Evolutionary conservation across 805 yeast genomes (phyloP), one percentile per base, ranked within the genome.

Genomic region (Yarrowia osloensis): DNA sequence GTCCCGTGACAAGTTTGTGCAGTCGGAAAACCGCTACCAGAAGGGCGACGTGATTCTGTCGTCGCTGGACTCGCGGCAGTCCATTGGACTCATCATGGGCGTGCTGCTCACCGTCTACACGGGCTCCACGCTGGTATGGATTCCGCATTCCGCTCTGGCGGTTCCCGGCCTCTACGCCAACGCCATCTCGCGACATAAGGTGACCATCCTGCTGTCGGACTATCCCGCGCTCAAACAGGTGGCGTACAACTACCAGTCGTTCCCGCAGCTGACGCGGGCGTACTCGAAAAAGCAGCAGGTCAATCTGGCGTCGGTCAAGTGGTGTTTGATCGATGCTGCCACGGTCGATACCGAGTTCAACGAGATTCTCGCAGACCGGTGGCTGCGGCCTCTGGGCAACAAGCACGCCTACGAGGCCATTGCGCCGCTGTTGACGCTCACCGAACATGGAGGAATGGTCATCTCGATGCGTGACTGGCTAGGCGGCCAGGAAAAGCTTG

Each of bases 391-490:
- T 1, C 77, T 95, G 65, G 99, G 99, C 0, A 91, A 96, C 73
- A 83, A 81, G 66, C 85, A 84, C 65, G 88, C 96, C 0, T 83
- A 88, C 40, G 85, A 86, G 65, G 90, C 91, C 4, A 88, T 92
- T 31, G 88, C 97, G 0, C 99, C 99, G 0, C 84, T 95, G 81
- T 80, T 95, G 50, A 89, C 97, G 0, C 79, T 95, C 61, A 86
- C 90, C 70, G 99, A 95, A 74, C 96, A 92, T 73, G 99, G 99
- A 37, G 99, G 99, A 2, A 90, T 94, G 85, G 92, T 93, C 13
- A 86, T 95, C 7, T 86, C 98, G 0, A 85, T 92, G 83, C 82
- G 96, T 70, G 99, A 95, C 76, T 94, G 97, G 91, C 79, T 93
- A 17, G 92, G 91, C 3, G 85, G 85, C 4, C 85, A 85, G 66